A percentile compares a stretch with the other conserved stretches of the same genome.
Evolutionary conservation across 306 rosid species (phyloP).

Genomic region (Glycine latifolia): DNA sequence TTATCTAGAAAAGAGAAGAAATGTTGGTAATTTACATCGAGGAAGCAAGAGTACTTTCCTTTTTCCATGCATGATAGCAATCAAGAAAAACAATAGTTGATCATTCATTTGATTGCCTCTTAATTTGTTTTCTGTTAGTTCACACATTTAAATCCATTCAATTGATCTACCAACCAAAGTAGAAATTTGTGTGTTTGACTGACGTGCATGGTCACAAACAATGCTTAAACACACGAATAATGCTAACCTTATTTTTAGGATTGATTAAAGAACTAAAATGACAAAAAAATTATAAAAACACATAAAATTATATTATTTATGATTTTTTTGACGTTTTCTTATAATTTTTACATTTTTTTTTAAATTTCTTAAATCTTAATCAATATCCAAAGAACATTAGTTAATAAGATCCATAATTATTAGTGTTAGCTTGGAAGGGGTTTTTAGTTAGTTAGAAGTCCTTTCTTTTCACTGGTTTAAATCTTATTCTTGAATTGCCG

Average conservation of each 20-base stretch:
- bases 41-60: not conserved
- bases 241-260: too few species aligned
- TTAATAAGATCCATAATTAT: too few species aligned
- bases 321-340: too few species aligned
- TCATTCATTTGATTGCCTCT: not conserved
- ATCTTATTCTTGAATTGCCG: not conserved
- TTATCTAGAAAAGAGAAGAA: too few species aligned
- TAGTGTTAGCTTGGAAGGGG: not conserved
- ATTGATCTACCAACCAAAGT: not conserved
- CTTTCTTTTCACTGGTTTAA: not conserved
- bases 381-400: too few species aligned
- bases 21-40: too few species aligned
- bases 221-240: not conserved
- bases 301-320: too few species aligned
- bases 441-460: not conserved
- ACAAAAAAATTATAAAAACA: too few species aligned
- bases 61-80: not conserved
- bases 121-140: not conserved
- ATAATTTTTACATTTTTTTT: too few species aligned
- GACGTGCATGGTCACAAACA: not conserved
- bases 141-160: conserved; percentile 11
- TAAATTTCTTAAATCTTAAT: too few species aligned
- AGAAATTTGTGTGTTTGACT: not conserved
- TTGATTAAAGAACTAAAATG: too few species aligned
- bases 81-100: not conserved